Percentiles rank a stretch among this genome's conserved stretches.
phyloP scores from a whole-genome alignment of 2,329 filamentous ascomycete genomes.

The Ceratocystis cacaofunesta region DNA sequence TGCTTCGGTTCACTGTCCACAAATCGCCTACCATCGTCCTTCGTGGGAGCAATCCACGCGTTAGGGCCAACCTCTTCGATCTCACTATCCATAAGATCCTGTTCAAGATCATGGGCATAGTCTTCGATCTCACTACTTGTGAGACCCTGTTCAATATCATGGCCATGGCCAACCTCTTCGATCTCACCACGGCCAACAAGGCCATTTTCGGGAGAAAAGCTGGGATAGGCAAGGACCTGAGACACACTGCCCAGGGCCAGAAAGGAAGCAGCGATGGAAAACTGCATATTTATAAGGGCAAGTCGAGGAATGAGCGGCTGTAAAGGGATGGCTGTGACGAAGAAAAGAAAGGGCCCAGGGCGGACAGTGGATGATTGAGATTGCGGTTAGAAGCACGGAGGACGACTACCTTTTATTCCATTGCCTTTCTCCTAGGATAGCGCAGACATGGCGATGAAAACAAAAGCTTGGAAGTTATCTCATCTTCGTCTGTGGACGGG shows the following conservation, averaged over 20 bases:
- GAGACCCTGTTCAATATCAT: too few species aligned
- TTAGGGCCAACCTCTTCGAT: not conserved
- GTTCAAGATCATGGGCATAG: not conserved
- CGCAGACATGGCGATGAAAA: too few species aligned
- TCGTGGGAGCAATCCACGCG: slow-evolving; percentile 15
- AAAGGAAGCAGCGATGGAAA: slow-evolving; percentile 5
- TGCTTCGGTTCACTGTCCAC: not conserved
- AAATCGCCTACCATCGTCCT: slow-evolving; percentile 8
- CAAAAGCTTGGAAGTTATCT: not conserved
- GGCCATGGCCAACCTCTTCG: too few species aligned
- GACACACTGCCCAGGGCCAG: slow-evolving; percentile 11
- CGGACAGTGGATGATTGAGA: not conserved
- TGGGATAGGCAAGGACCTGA: slow-evolving; percentile 11
- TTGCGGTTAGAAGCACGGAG: not conserved
- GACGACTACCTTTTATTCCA: not conserved
- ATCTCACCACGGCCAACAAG: not conserved
- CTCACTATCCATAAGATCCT: not conserved
- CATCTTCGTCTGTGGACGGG: not conserved
- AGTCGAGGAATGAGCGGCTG: not conserved
- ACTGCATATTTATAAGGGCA: slow-evolving; percentile 4
- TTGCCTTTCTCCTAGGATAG: not conserved
- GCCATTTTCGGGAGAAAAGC: not conserved
- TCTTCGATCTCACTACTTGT: too few species aligned
- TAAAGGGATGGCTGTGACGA: not conserved
- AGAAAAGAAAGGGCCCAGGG: not conserved